Conservation (phyloP, 2,329 filamentous ascomycete genomes). For the Stachybotrys chlorohalonatus region DNA sequence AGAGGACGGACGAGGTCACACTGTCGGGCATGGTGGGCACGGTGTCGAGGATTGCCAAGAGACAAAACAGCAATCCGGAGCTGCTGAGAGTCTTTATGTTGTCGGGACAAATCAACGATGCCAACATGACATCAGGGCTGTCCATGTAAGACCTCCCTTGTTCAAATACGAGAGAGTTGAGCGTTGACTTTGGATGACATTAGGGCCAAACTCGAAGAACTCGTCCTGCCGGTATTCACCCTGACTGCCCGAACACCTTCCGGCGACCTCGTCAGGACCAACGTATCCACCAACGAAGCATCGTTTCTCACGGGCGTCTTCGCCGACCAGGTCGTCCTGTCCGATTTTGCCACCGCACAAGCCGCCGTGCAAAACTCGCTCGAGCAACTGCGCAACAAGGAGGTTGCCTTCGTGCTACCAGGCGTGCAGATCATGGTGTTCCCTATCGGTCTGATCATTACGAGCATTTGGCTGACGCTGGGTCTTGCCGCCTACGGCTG, state of each 20-base stretch:
- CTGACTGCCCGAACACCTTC: constrained; percentile 47
- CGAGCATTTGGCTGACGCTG: constrained; percentile 49
- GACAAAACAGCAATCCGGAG: constrained; percentile 18
- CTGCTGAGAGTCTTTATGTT: constrained; percentile 58
- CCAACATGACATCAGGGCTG: constrained; percentile 44
- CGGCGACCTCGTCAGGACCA: constrained; percentile 48
- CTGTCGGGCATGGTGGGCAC: constrained; percentile 13
- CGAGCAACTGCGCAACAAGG: constrained; percentile 36
- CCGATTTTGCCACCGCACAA: constrained; percentile 37
- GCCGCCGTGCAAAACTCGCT: constrained; percentile 39
- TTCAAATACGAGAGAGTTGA: background rate
- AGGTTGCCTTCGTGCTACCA: constrained; percentile 58
- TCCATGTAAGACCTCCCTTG: constrained; percentile 43
- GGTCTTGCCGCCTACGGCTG: constrained; percentile 49
- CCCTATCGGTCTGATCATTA: constrained; percentile 61
- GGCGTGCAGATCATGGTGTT: constrained; percentile 61
- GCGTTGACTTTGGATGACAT: background rate
- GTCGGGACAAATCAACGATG: constrained; percentile 56
- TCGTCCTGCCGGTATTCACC: constrained; percentile 60
- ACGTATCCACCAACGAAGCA: constrained; percentile 61
- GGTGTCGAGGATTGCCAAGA: constrained; percentile 8
- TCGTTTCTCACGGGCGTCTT: constrained; percentile 65
- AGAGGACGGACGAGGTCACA: constrained; percentile 14
- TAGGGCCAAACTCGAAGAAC: constrained; percentile 49
- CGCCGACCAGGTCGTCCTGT: constrained; percentile 45